Evolutionary conservation across 345 rosid genomes (phyloP), one percentile per base, ranked within the genome.

Genomic region (Carallia pectinifolia): DNA sequence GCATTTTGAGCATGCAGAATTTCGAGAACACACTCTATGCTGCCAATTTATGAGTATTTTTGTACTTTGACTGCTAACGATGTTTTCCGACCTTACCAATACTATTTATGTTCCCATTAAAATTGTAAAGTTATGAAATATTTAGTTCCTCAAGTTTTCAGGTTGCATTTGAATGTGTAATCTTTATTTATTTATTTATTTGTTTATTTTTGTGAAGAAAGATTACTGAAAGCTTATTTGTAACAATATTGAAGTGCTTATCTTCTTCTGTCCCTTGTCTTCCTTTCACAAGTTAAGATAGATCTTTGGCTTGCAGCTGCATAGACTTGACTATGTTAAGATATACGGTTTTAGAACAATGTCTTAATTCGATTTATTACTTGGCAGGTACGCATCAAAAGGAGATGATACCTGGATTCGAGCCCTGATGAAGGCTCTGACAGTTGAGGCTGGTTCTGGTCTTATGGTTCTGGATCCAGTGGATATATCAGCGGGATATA

Each of bases 371-470:
- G 1, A 44, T 44, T 0, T 54, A 58, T 70, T 33, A 12, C 31
- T 54, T 66, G 64, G 81, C 79, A 93, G 98, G 97, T 91, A 83
- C 81, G 97, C 99, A 50, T 81, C 97, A 76, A 95, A 90, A 85
- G 99, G 84, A 75, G 89, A 89, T 82, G 99, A 92, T 81, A 89
- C 81, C 58, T 95, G 99, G 99, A 84, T 90, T 55, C 90, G 97
- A 27, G 90, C 98, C 53, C 79, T 88, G 66, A 78, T 89, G 81
- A 95, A 92, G 87, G 92, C 87, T 78, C 81, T 95, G 72, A 87
- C 85, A 15, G 76, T 95, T 61, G 99, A 95, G 85, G 85, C 98
- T 71, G 99, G 98, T 74, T 95, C 99, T 74, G 99, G 99, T 78
- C 96, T 95, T 74, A 80, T 85, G 71, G 87, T 95, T 82, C 84